Conservation (phyloP, 1,284 basidiomycete genomes). For the Pseudozyma tsukubaensis region DNA sequence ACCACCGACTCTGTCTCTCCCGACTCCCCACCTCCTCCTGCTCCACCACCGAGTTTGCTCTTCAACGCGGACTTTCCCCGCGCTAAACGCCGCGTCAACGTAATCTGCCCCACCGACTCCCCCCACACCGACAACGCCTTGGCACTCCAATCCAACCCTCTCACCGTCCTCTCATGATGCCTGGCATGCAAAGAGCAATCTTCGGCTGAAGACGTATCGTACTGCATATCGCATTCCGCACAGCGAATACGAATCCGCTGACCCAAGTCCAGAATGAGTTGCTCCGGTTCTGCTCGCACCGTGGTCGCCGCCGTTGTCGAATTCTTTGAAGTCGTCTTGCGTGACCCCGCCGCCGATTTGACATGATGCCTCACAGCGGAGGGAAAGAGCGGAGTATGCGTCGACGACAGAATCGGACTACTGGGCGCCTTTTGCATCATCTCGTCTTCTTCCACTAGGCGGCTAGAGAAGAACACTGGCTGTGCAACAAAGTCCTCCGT, state of each 20-base stretch:
- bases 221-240: constrained; percentile 60
- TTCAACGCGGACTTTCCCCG: constrained; percentile 21
- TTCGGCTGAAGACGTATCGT: constrained; percentile 53
- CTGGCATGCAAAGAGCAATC: constrained; percentile 54
- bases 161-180: constrained; percentile 53
- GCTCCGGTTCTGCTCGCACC: constrained; percentile 36
- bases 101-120: constrained; percentile 25
- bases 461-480: neutral
- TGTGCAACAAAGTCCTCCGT: constrained; percentile 25
- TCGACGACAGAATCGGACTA: constrained; percentile 33
- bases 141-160: constrained; percentile 58
- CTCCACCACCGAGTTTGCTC: constrained; percentile 12
- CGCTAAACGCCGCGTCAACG: constrained; percentile 6
- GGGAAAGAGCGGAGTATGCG: constrained; percentile 21
- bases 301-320: constrained; percentile 1
- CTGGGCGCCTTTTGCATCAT: constrained; percentile 24
- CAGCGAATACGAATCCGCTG: constrained; percentile 57
- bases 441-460: constrained; percentile 11
- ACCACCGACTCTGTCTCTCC: constrained; percentile 14
- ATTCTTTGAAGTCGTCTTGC: constrained; percentile 15
- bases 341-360: constrained; percentile 8
- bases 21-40: constrained; percentile 3
- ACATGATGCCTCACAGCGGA: constrained; percentile 5
- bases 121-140: constrained; percentile 36
- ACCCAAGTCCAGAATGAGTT: constrained; percentile 60